Percentiles rank a stretch among this genome's conserved stretches.
Conservation (phyloP, 129 eudicot species). For the Erigeron canadensis region DNA sequence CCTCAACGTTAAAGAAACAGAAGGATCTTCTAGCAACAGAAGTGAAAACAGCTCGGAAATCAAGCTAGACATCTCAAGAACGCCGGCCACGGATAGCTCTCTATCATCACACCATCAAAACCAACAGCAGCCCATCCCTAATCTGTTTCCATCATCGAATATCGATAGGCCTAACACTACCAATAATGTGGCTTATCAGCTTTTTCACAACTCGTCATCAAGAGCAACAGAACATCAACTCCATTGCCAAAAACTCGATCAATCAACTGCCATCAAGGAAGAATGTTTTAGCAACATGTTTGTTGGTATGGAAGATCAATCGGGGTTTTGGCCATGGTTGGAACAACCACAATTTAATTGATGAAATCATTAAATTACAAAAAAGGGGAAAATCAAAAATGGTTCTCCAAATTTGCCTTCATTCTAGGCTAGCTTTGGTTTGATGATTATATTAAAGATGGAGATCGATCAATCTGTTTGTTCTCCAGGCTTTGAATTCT, state of each 20-base stretch:
- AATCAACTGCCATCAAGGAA: conserved; percentile 58
- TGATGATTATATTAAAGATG: conserved; percentile 28
- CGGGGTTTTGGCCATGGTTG: conserved; percentile 98
- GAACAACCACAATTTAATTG: conserved; percentile 82
- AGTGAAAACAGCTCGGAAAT: conserved; percentile 95
- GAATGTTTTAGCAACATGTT: conserved; percentile 82
- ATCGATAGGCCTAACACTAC: conserved; percentile 39
- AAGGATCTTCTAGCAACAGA: conserved; percentile 83
- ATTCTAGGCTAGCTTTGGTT: conserved; percentile 25
- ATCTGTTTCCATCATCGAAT: conserved; percentile 55
- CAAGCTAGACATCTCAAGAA: conserved; percentile 74
- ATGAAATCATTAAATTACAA: conserved; percentile 23
- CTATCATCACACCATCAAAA: conserved; percentile 40
- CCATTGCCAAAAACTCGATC: conserved; percentile 49
- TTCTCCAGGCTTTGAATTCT: conserved; percentile 42
- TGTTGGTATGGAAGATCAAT: conserved; percentile 82
- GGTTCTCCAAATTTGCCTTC: conserved; percentile 23
- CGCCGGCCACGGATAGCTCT: conserved; percentile 60
- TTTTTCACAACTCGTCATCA: conserved; percentile 53
- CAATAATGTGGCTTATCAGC: conserved; percentile 46
- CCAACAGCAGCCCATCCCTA: conserved; percentile 37
- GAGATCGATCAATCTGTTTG: conserved; percentile 35
- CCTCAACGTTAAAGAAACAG: conserved; percentile 88
- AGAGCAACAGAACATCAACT: conserved; percentile 50
- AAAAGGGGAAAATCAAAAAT: background rate